Evolutionary conservation across 768 basidiomycete species (phyloP), one percentile per base, ranked within the genome.

Genomic region (Calvatia gigantea): DNA sequence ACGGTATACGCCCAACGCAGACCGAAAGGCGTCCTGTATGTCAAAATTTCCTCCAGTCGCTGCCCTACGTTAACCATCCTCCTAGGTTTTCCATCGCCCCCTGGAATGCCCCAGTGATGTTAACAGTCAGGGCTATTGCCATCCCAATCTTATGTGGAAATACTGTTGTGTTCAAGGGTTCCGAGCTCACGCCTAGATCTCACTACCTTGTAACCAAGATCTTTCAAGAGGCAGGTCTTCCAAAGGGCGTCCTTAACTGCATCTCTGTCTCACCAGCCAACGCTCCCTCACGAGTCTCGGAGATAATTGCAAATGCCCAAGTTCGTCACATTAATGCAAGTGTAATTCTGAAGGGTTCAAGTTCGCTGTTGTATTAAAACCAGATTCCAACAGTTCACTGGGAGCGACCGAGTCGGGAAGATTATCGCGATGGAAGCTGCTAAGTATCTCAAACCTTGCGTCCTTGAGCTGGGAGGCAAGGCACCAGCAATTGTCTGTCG

Each of bases 181-280:
- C 81, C 0, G 83, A 83, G 58, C 66, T 69, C 41, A 78, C 74
- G 49, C 82, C 83, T 0, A 67, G 75, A 14, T 73, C 70, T 19
- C 80, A 82, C 53, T 67, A 70, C 6, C 65, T 82, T 6, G 69
- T 79, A 11, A 69, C 69, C 0, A 79, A 82, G 53, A 60, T 79
- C 2, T 71, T 84, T 17, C 69, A 78, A 12, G 79, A 83, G 58
- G 85, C 85, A 0, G 85, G 86, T 1, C 65, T 89, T 1, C 86
- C 86, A 4, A 65, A 69, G 14, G 84, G 84, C 5, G 84, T 83
- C 6, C 60, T 87, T 4, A 84, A 86, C 60, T 78, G 76, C 61
- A 60, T 86, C 14, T 75, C 78, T 6, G 75, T 77, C 58, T 75
- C 78, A 3, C 63, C 68, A 14, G 73, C 78, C 37, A 70, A 66